Base-by-base conservation (phyloP, 805 yeast species). In the Cyberlindnera mississippiensis region DNA sequence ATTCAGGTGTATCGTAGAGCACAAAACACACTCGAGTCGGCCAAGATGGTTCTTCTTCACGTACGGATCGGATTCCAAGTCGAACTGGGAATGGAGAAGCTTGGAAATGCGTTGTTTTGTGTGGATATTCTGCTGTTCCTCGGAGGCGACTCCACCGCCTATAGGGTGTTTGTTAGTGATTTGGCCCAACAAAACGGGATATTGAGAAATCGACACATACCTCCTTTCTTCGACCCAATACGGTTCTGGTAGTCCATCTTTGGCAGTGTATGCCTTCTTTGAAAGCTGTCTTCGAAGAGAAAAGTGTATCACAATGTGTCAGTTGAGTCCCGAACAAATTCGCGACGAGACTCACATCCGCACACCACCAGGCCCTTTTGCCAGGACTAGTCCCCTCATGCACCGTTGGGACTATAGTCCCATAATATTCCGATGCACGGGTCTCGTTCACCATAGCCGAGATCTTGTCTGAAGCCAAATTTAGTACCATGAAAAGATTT, bases 201-300 rank as follows among this genome's bases (percentile, higher is more conserved):
- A 20, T 20, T 20, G 24, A 9, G 24, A 9, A 9, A 20, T 20
- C 24, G 15, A 18, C 6, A 46, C 50, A 24, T 37, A 49, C 83
- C 78, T 28, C 96, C 96, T 59, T 86, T 80, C 63, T 89, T 89
- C 6, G 95, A 83, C 34, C 96, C 96, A 3, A 85, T 95, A 55
- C 96, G 66, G 52, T 85, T 85, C 48, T 87, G 90, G 57, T 86
- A 86, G 61, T 89, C 96, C 97, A 89, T 89, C 28, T 18, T 18
- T 29, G 16, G 11, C 11, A 11, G 7, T 16, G 8, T 20, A 20
- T 20, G 9, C n/a, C n/a, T n/a, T n/a, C n/a, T n/a, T n/a, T n/a
- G n/a, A n/a, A n/a, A n/a, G n/a, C n/a, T n/a, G n/a, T n/a, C n/a
- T n/a, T n/a, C n/a, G n/a, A n/a, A n/a, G n/a, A n/a, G n/a, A n/a